These are phyloP conservation scores for Polygonum maritimum DNA, from an alignment of 148 eudicot species.

Conservation along the genomic window DNA sequence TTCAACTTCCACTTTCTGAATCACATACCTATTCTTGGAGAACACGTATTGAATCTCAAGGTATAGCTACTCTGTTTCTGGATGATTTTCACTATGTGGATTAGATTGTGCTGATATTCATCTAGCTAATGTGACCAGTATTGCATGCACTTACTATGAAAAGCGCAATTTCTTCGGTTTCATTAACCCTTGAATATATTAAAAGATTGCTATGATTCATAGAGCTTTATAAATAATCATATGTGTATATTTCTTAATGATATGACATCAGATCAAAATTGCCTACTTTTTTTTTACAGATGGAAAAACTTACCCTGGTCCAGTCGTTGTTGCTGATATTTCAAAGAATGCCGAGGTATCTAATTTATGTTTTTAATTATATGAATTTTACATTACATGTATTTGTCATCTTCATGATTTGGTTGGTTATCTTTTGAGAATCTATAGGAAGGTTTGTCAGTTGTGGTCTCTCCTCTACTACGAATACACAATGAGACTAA, in stretches of 20 bases:
- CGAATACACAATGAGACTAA: slow-evolving; percentile 81
- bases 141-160: not conserved
- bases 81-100: not conserved
- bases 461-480: slow-evolving; percentile 65
- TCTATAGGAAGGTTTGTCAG: slow-evolving; percentile 69
- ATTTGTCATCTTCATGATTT: slow-evolving; percentile 1
- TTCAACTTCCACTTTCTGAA: slow-evolving; percentile 48
- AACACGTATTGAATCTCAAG: slow-evolving; percentile 69
- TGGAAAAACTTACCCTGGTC: slow-evolving; percentile 66
- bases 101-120: not conserved
- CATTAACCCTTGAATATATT: slow-evolving; percentile 1
- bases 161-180: not conserved
- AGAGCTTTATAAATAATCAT: not conserved
- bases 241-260: not conserved
- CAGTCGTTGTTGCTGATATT: slow-evolving; percentile 67
- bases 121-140: not conserved
- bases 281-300: slow-evolving; percentile 34
- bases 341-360: slow-evolving; percentile 65
- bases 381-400: not conserved
- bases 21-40: slow-evolving; percentile 80
- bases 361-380: not conserved
- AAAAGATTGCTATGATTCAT: not conserved
- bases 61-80: slow-evolving; percentile 22
- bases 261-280: not conserved
- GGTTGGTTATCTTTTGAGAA: not conserved